Evolutionary conservation across 2,329 filamentous ascomycete genomes (phyloP).

Genomic region (Tolypocladium amazonense): DNA sequence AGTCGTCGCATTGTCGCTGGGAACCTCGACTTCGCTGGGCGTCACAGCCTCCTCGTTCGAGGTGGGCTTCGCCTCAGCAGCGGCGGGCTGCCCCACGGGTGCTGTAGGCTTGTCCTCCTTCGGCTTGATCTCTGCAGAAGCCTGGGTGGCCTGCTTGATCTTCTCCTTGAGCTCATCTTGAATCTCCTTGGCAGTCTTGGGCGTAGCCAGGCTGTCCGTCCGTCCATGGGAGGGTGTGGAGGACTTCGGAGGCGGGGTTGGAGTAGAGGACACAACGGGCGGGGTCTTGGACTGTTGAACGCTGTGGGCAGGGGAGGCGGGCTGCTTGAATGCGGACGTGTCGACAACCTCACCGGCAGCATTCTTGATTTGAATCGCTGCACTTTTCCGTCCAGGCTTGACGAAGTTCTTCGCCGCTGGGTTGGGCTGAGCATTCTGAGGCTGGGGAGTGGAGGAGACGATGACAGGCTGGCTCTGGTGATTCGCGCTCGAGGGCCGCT

Average conservation of each 20-base stretch:
- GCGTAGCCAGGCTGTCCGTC: slow-evolving; percentile 54
- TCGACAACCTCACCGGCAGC: slow-evolving; percentile 68
- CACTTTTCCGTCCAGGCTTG: slow-evolving; percentile 51
- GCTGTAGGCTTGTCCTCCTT: slow-evolving; percentile 16
- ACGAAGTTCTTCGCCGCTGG: slow-evolving; percentile 32
- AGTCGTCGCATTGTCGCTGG: background rate
- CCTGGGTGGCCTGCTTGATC: slow-evolving; percentile 51
- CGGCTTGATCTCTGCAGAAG: slow-evolving; percentile 16
- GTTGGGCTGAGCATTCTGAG: slow-evolving; percentile 50
- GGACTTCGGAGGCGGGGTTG: slow-evolving; percentile 71
- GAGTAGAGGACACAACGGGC: slow-evolving; percentile 61
- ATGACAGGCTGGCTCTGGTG: slow-evolving; percentile 47
- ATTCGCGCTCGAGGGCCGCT: slow-evolving; percentile 55
- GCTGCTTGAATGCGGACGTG: slow-evolving; percentile 49
- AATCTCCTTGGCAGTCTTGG: slow-evolving; percentile 72
- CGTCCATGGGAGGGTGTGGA: slow-evolving; percentile 58
- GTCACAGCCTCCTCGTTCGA: slow-evolving; percentile 1
- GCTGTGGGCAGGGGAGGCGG: slow-evolving; percentile 44
- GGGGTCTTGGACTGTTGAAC: slow-evolving; percentile 52
- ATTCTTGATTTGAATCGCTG: slow-evolving; percentile 76
- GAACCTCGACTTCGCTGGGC: background rate
- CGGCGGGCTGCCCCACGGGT: slow-evolving; percentile 18
- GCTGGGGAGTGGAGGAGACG: slow-evolving; percentile 52
- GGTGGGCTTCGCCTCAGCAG: slow-evolving; percentile 4
- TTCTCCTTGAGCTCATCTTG: slow-evolving; percentile 74